Evolutionary conservation across 1,139 yeast genomes (phyloP).

Genomic region (Blastobotrys apis): DNA sequence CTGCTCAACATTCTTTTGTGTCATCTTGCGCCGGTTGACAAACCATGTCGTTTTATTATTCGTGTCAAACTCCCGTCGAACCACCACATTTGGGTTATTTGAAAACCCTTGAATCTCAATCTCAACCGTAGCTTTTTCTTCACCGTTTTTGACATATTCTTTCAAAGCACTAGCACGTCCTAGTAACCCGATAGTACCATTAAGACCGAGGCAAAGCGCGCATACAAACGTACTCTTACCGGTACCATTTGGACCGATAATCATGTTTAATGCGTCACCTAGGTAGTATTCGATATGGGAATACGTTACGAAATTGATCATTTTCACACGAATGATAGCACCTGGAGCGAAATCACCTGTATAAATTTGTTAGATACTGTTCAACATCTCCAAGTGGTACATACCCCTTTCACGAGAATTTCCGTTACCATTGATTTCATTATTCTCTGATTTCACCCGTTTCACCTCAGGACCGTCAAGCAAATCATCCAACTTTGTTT

Average conservation of each 20-base stretch:
- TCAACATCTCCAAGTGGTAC: too few species aligned
- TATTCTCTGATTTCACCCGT: background rate
- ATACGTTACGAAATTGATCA: conserved; percentile 81
- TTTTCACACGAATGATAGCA: conserved; percentile 58
- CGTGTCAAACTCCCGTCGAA: conserved; percentile 43
- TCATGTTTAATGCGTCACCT: conserved; percentile 85
- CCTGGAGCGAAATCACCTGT: conserved; percentile 46
- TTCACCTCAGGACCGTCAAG: background rate
- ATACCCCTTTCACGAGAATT: background rate
- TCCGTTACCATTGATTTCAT: background rate
- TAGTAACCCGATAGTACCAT: conserved; percentile 71
- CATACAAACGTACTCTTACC: conserved; percentile 94
- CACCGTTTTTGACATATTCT: conserved; percentile 77
- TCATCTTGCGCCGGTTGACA: conserved; percentile 42
- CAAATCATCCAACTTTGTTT: background rate
- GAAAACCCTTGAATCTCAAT: conserved; percentile 54
- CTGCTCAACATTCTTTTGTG: conserved; percentile 46
- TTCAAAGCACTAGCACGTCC: conserved; percentile 68
- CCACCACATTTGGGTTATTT: conserved; percentile 35
- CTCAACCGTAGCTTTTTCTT: conserved; percentile 52
- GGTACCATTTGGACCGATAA: conserved; percentile 95
- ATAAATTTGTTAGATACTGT: too few species aligned
- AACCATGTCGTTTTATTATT: conserved; percentile 53
- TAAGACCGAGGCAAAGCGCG: conserved; percentile 86
- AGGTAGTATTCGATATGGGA: conserved; percentile 68